Evolutionary conservation across 1,284 basidiomycete genomes (phyloP), one percentile per base, ranked within the genome.

Genomic region (Heterobasidion irregulare): DNA sequence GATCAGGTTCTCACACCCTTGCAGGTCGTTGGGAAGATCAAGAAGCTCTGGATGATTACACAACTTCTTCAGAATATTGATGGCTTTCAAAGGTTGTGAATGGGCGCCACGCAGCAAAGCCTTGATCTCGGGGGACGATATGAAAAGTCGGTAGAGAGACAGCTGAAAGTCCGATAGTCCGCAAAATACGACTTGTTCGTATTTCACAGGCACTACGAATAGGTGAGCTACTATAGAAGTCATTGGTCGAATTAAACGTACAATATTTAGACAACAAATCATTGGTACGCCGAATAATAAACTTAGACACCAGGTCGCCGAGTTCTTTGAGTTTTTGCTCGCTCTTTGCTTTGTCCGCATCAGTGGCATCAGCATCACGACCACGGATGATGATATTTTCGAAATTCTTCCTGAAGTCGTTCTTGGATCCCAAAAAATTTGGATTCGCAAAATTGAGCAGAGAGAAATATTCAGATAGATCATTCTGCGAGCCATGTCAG

Each of bases 181-280:
- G 70, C 96, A 98, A 72, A 99, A 99, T 1, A 99, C 97, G 61
- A 99, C 97, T 60, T 98, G 94, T 71, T 99, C 96, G 74, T 99
- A 98, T 70, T 99, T 99, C 74, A 99, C 93, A 3, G 96, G 96
- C 47, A 99, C 94, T 97, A 62, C 3, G 19, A 45, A 51, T 55
- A 43, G 33, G 16, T 47, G 50, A 53, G 53, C 34, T 46, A 26
- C 26, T 47, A 54, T 46, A 16, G 52, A n/a, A 10, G n/a, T 41
- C 5, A 41, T 12, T 12, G n/a, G n/a, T n/a, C n/a, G 38, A 41
- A 7, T n/a, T 8, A 12, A 18, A 83, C 92, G 61, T 59, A 95
- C 94, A 70, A 66, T 99, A 99, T 74, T 99, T 99, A 36, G 94
- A 97, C 19, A 99, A 78, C 18, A 99, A 73, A 66, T 99, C 97